Base-by-base conservation (phyloP, 1,284 basidiomycete species). In the Leccinum subspadiceum region DNA sequence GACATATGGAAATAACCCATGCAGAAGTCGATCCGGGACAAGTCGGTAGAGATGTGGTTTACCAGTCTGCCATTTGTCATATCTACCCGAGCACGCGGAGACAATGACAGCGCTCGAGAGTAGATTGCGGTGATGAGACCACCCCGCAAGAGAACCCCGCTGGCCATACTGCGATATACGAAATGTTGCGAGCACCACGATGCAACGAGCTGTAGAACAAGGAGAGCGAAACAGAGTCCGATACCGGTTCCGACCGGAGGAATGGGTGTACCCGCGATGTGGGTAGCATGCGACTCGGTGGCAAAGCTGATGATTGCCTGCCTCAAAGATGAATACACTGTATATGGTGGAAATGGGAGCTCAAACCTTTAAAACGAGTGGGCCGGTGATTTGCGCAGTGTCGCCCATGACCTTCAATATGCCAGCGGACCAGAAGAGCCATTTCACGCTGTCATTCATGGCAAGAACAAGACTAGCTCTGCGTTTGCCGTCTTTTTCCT, bases 381-480 rank as follows among this genome's bases (percentile, higher is more conserved):
- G 91, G 66, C 85, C 88, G 12, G 85, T 87, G n/a, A 93, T 81
- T 61, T 87, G 85, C 2, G 88, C 82, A 2, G 83, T 82, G 68
- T 94, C 92, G 2, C 84, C 82, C 24, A 90, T 73, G 39, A 94
- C 77, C 71, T 95, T 96, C 73, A 94, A 76, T 8, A 89, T 8
- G 5, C 91, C 92, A 57, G 82, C 88, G 2, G 82, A 78, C 93
- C 94, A 96, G 71, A 96, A 93, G 78, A 85, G 88, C 79, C 84
- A 86, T 33, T 86, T 86, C 64, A 96, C 83, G 58, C 87, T 88
- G 69, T 96, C 93, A 66, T 90, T 91, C 70, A 96, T 81, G 0
- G 94, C 87, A 76, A 80, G 78, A 0, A 84, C 77, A 20, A 97
- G 81, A 66, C 89, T 92, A 0, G 94, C 81, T 57, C 78, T 79